Evolutionary conservation across 2,329 filamentous ascomycete species (phyloP), one percentile per base, ranked within the genome.

Genomic region (Sphaceloma murrayae): DNA sequence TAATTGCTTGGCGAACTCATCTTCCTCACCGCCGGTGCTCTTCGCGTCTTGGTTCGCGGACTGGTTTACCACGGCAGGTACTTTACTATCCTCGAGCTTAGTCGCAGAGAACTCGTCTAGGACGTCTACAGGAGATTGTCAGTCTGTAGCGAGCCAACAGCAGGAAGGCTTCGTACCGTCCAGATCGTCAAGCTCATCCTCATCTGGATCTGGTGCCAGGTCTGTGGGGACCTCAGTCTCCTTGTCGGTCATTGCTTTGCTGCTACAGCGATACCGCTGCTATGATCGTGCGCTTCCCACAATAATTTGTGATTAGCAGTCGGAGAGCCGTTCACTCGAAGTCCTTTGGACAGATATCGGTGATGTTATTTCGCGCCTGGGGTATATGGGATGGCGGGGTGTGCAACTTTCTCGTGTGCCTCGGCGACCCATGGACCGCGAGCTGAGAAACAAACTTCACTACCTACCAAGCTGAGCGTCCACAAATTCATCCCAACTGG

Each of bases 161-260:
- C n/a, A n/a, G n/a, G n/a, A n/a, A n/a, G n/a, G n/a, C n/a, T n/a
- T n/a, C 67, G 53, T 63, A 85, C 85, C 86, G 64, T 98, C 91
- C 33, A 98, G 69, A 57, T 96, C 91, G 57, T 95, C 85, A 14
- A 91, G 68, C 54, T 91, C 85, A 62, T 91, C 91, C 63, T 94
- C 88, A 52, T 96, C 89, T 5, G 88, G 89, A 56, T 95, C 89
- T 14, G 87, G 81, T 4, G 55, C 58, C 43, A 61, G 57, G 32
- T 64, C 62, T 45, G 48, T 39, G 30, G 33, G 45, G 6, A 45
- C 21, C 21, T 49, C 34, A 16, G 45, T 18, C 29, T 49, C 30
- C 44, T 58, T 56, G 6, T 60, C 54, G 40, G 54, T 49, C 56
- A 57, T 59, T 10, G 18, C 17, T 26, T 9, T 17, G n/a, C 8